Evolutionary conservation across 208 protist species (phyloP).

Genomic region (Leishmania tropica): DNA sequence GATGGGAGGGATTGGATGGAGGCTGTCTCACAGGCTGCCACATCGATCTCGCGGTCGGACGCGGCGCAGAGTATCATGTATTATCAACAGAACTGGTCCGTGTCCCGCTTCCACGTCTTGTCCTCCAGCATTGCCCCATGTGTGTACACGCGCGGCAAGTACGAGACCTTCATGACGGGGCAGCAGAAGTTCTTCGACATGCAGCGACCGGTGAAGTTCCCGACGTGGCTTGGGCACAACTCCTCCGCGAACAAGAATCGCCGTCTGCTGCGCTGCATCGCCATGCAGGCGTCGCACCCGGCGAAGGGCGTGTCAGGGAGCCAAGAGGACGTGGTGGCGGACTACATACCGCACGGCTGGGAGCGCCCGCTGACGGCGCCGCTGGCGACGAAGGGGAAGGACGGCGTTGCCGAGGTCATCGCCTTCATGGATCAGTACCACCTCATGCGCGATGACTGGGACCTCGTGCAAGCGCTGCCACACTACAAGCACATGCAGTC

Average conservation of each 20-base stretch:
- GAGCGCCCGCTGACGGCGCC: slow-evolving; percentile 63
- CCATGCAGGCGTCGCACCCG: slow-evolving; percentile 69
- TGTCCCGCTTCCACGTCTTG: slow-evolving; percentile 74
- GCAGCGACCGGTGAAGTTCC: slow-evolving; percentile 89
- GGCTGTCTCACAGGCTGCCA: slow-evolving; percentile 52
- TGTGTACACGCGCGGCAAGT: slow-evolving; percentile 83
- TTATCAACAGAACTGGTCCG: slow-evolving; percentile 89
- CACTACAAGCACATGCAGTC: slow-evolving; percentile 79
- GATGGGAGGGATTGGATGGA: slow-evolving; percentile 33
- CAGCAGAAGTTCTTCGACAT: slow-evolving; percentile 83
- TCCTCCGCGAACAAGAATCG: slow-evolving; percentile 90
- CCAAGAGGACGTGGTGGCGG: slow-evolving; percentile 75
- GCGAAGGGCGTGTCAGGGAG: slow-evolving; percentile 61
- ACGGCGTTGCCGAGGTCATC: slow-evolving; percentile 76
- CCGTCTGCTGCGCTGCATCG: slow-evolving; percentile 64
- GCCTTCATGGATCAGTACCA: slow-evolving; percentile 86
- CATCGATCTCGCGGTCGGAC: slow-evolving; percentile 80
- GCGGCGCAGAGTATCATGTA: slow-evolving; percentile 82
- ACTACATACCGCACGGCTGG: slow-evolving; percentile 88
- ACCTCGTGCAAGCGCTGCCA: slow-evolving; percentile 74
- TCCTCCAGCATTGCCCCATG: slow-evolving; percentile 81
- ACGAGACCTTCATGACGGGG: slow-evolving; percentile 79
- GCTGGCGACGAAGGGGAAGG: slow-evolving; percentile 61
- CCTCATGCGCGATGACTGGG: slow-evolving; percentile 91
- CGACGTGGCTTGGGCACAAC: slow-evolving; percentile 87